These are phyloP conservation scores for Oxyria digyna DNA, from an alignment of 148 eudicot species.

Conservation along the genomic window DNA sequence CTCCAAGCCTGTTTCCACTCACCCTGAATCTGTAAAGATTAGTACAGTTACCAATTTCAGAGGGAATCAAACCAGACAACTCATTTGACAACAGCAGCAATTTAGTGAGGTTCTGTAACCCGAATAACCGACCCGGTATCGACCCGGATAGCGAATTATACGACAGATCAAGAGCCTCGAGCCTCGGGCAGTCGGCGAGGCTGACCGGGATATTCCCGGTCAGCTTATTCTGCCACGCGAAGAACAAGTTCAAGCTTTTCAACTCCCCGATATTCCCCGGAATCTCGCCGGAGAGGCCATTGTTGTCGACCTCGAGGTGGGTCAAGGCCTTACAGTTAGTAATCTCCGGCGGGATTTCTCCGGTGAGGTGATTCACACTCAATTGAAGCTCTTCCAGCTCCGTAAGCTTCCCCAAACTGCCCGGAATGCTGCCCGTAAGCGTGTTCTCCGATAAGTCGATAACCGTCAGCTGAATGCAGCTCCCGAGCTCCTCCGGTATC, in stretches of 20 bases:
- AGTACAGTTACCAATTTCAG: conserved; percentile 72
- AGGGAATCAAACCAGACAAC: conserved; percentile 71
- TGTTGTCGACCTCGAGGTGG: conserved; percentile 85
- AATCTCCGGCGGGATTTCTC: conserved; percentile 58
- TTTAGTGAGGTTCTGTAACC: conserved; percentile 57
- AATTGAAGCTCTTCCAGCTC: conserved; percentile 62
- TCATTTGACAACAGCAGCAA: conserved; percentile 65
- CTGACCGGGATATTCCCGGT: conserved; percentile 68
- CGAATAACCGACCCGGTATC: conserved; percentile 54
- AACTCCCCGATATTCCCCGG: conserved; percentile 52
- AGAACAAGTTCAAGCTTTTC: conserved; percentile 60
- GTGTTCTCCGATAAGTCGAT: conserved; percentile 66
- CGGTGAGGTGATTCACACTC: conserved; percentile 62
- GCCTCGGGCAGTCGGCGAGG: conserved; percentile 50
- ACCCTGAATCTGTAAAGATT: conserved; percentile 75
- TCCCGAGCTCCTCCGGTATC: conserved; percentile 60
- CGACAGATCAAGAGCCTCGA: conserved; percentile 87
- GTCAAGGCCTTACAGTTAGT: conserved; percentile 56
- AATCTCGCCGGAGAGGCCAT: conserved; percentile 58
- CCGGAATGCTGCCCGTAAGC: conserved; percentile 63
- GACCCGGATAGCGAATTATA: conserved; percentile 59
- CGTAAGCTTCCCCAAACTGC: conserved; percentile 43
- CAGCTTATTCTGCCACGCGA: conserved; percentile 86
- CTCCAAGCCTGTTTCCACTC: conserved; percentile 51
- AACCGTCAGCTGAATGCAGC: conserved; percentile 49